These are phyloP conservation scores for Bretziella fagacearum DNA, from an alignment of 2,329 filamentous ascomycete genomes.

Conservation along the genomic window DNA sequence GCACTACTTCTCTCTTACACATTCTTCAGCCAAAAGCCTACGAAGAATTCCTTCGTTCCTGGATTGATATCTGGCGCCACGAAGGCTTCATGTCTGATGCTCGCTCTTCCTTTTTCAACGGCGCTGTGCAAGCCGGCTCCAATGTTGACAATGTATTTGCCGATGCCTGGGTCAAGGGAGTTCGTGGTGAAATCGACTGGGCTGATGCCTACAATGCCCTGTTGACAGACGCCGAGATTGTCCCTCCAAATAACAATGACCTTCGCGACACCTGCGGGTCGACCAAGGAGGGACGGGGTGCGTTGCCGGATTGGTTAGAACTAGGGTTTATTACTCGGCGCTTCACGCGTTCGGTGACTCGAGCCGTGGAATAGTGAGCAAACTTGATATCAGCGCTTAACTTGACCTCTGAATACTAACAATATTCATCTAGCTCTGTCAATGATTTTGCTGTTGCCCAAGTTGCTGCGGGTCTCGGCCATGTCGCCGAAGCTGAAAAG, in stretches of 20 bases:
- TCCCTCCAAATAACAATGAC: constrained; percentile 42
- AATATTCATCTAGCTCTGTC: constrained; percentile 25
- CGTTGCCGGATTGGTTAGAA: constrained; percentile 49
- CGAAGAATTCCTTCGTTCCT: constrained; percentile 47
- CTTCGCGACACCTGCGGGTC: constrained; percentile 40
- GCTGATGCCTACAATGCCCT: constrained; percentile 43
- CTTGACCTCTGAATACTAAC: not conserved
- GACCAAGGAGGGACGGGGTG: constrained; percentile 51
- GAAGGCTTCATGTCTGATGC: constrained; percentile 49
- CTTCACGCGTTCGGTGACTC: constrained; percentile 43
- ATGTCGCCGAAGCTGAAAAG: constrained; percentile 32
- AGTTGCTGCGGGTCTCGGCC: constrained; percentile 42
- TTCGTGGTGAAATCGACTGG: constrained; percentile 48
- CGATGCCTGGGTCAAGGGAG: constrained; percentile 54
- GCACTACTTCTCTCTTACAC: constrained; percentile 46
- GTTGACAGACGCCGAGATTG: constrained; percentile 48
- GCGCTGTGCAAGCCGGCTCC: constrained; percentile 50
- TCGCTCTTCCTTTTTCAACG: constrained; percentile 52
- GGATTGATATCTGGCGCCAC: constrained; percentile 51
- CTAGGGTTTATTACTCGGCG: constrained; percentile 48
- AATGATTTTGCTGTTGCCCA: constrained; percentile 54
- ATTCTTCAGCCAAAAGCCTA: constrained; percentile 45
- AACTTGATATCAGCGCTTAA: not conserved
- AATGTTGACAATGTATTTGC: constrained; percentile 57
- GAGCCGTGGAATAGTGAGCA: constrained; percentile 45